Percentiles rank a stretch among this genome's conserved stretches.
Conservation (phyloP, 1,139 yeast species). For the Candida sp. region DNA sequence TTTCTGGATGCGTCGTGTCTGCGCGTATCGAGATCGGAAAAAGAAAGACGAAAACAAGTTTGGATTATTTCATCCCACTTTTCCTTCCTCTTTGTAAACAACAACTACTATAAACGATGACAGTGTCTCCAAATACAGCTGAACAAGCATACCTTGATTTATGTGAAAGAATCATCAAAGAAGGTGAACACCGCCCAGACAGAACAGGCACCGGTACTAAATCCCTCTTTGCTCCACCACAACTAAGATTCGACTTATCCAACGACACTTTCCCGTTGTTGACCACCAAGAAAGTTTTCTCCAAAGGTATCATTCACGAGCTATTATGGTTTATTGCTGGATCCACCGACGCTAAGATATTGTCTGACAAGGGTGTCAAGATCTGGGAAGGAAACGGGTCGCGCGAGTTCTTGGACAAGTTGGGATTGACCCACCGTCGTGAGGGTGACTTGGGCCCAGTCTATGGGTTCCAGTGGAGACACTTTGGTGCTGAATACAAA, state of each 20-base stretch:
- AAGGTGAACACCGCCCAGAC: slow-evolving; percentile 93
- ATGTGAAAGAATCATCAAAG: slow-evolving; percentile 72
- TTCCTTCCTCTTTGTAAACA: background rate
- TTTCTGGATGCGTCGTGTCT: background rate
- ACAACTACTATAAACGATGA: slow-evolving; percentile 20
- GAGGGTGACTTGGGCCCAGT: slow-evolving; percentile 99
- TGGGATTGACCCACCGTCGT: slow-evolving; percentile 80
- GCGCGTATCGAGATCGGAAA: background rate
- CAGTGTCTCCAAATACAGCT: slow-evolving; percentile 43
- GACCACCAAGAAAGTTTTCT: slow-evolving; percentile 92
- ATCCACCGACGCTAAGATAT: slow-evolving; percentile 81
- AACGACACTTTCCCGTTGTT: slow-evolving; percentile 82
- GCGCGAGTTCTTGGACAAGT: slow-evolving; percentile 81
- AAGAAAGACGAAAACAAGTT: too few species aligned
- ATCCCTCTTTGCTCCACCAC: slow-evolving; percentile 95
- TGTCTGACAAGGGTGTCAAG: slow-evolving; percentile 83
- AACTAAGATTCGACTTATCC: slow-evolving; percentile 77
- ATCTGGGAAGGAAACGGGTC: slow-evolving; percentile 99
- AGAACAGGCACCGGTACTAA: slow-evolving; percentile 97
- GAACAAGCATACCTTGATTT: slow-evolving; percentile 90
- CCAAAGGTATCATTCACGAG: slow-evolving; percentile 88
- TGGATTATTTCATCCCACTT: background rate
- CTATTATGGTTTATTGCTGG: slow-evolving; percentile 93
- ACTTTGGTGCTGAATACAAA: slow-evolving; percentile 90
- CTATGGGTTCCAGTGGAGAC: slow-evolving; percentile 99